Conservation (phyloP, 768 basidiomycete genomes). For the Tylopilus balloui region DNA sequence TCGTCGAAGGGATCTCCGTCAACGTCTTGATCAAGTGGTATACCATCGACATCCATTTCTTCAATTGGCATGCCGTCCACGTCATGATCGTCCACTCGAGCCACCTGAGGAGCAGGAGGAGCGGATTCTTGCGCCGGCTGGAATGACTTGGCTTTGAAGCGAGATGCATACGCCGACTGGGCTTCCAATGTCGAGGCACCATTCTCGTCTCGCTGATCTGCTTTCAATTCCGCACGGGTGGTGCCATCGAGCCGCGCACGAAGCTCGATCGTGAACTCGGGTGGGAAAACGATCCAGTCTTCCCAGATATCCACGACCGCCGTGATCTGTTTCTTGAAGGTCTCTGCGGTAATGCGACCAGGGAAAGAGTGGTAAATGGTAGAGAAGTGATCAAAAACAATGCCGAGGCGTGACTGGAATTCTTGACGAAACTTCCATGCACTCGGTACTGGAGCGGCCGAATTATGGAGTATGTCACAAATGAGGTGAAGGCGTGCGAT, state of each 20-base stretch:
- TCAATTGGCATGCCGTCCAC: constrained; percentile 52
- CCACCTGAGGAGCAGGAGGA: constrained; percentile 21
- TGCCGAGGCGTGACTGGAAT: constrained; percentile 86
- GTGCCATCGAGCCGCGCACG: constrained; percentile 70
- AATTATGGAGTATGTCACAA: constrained; percentile 97
- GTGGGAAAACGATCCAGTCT: constrained; percentile 95
- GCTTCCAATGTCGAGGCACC: constrained; percentile 17
- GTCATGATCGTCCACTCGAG: constrained; percentile 42
- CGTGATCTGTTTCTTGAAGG: constrained; percentile 90
- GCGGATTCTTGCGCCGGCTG: constrained; percentile 53
- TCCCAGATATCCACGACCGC: constrained; percentile 95
- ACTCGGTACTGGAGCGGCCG: constrained; percentile 87
- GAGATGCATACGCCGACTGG: constrained; percentile 42
- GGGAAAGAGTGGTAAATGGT: constrained; percentile 95
- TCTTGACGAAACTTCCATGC: constrained; percentile 98
- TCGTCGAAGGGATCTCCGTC: constrained; percentile 36
- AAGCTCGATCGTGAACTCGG: constrained; percentile 75
- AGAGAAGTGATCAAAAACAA: constrained; percentile 93
- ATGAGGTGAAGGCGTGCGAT: constrained; percentile 92
- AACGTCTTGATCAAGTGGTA: constrained; percentile 36
- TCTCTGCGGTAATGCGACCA: constrained; percentile 92
- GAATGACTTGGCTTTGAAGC: constrained; percentile 78
- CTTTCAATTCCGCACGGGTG: constrained; percentile 26
- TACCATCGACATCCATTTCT: constrained; percentile 49
- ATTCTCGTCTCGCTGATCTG: constrained; percentile 24